Percentiles rank a stretch among this genome's conserved stretches.
Conservation (phyloP, 106 monocot genomes). For the Acorus calamus region DNA sequence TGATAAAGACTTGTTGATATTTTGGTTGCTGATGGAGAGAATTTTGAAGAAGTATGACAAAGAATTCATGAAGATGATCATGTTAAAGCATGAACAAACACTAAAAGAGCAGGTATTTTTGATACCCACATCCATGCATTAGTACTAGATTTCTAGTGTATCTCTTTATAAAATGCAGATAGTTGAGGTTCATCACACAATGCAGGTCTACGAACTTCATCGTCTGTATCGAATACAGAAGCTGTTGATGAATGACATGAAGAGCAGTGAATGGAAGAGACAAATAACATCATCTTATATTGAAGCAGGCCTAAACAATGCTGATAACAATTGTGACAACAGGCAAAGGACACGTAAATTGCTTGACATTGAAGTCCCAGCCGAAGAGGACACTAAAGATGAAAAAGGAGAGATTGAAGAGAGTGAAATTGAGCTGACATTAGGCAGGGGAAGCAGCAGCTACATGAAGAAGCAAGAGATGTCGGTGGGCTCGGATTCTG, state of each 20-base stretch:
- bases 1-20: background rate
- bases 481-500: conserved; percentile 28
- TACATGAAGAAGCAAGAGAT: conserved; percentile 25
- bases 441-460: conserved; percentile 44
- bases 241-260: conserved; percentile 50
- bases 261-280: conserved; percentile 24
- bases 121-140: background rate
- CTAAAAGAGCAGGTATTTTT: conserved; percentile 42
- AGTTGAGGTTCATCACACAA: background rate
- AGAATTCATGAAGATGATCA: conserved; percentile 48
- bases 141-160: background rate
- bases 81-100: conserved; percentile 50
- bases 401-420: conserved; percentile 8
- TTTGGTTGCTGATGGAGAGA: conserved; percentile 18
- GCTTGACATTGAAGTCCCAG: conserved; percentile 33
- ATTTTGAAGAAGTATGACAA: conserved; percentile 17
- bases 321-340: conserved; percentile 4
- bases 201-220: conserved; percentile 37
- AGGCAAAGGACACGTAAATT: conserved; percentile 4
- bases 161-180: too few species aligned
- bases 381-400: conserved; percentile 24
- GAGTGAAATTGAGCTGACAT: conserved; percentile 39
- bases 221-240: conserved; percentile 55
- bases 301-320: conserved; percentile 7
- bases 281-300: background rate